phyloP scores from a whole-genome alignment of 2,329 filamentous ascomycete genomes.

The Paecilomyces dactylethromorphus region DNA sequence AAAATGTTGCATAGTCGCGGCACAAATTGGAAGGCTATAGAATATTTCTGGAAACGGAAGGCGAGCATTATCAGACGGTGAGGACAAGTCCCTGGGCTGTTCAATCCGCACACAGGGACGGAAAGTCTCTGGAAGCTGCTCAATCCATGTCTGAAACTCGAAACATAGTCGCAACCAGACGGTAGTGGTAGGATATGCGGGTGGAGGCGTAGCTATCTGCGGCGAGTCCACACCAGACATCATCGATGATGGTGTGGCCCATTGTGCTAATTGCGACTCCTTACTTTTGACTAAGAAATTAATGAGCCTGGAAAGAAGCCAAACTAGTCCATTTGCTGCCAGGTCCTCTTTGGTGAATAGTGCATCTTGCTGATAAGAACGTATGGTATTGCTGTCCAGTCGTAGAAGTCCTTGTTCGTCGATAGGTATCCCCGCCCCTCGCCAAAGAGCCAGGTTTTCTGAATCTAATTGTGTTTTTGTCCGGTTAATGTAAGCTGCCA shows the following conservation, averaged over 20 bases:
- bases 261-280: slow-evolving; percentile 36
- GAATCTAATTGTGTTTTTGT: slow-evolving; percentile 52
- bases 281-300: slow-evolving; percentile 57
- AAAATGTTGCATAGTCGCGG: slow-evolving; percentile 58
- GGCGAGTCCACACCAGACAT: slow-evolving; percentile 17
- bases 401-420: slow-evolving; percentile 43
- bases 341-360: slow-evolving; percentile 52
- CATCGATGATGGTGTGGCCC: slow-evolving; percentile 13
- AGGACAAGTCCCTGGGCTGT: slow-evolving; percentile 24
- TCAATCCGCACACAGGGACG: slow-evolving; percentile 46
- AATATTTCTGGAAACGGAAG: slow-evolving; percentile 50
- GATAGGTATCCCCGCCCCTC: slow-evolving; percentile 52
- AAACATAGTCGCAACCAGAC: slow-evolving; percentile 48
- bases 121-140: slow-evolving; percentile 52
- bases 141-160: slow-evolving; percentile 52
- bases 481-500: slow-evolving; percentile 56
- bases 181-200: slow-evolving; percentile 42
- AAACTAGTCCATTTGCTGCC: slow-evolving; percentile 55
- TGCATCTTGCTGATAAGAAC: background rate
- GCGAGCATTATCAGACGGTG: slow-evolving; percentile 22
- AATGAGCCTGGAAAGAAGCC: slow-evolving; percentile 56
- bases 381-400: slow-evolving; percentile 21
- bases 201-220: slow-evolving; percentile 34
- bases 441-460: slow-evolving; percentile 53
- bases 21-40: slow-evolving; percentile 56